These are phyloP conservation scores for Aspergillus luchuensis DNA, from an alignment of 2,329 filamentous ascomycete genomes.

Conservation along the genomic window DNA sequence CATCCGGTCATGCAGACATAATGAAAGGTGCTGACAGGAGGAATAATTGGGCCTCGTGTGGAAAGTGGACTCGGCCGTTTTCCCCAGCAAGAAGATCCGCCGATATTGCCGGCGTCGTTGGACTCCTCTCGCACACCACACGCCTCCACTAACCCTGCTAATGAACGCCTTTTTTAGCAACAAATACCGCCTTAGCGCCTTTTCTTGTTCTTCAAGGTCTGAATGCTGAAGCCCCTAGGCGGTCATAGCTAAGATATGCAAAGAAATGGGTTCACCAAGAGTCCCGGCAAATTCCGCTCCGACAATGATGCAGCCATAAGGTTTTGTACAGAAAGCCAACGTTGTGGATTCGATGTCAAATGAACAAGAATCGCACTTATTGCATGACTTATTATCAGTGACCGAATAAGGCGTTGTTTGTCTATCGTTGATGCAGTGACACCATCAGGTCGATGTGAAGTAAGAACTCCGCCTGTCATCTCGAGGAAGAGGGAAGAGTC, in stretches of 20 bases:
- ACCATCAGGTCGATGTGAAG: too few relatives aligned
- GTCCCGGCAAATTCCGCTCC: not conserved
- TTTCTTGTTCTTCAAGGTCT: not conserved
- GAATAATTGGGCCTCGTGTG: not conserved
- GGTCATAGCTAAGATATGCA: not conserved
- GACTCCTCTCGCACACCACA: not conserved
- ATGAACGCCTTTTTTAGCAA: not conserved
- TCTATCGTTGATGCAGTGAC: too few relatives aligned
- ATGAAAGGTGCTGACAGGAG: not conserved
- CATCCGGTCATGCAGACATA: not conserved
- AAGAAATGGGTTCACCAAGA: not conserved
- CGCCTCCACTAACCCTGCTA: not conserved
- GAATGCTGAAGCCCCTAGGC: not conserved
- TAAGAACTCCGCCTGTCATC: too few relatives aligned
- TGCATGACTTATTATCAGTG: too few relatives aligned
- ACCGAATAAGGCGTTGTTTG: too few relatives aligned
- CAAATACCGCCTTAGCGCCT: not conserved
- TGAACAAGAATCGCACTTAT: too few relatives aligned
- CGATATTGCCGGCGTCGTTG: not conserved
- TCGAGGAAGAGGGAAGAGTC: too few relatives aligned
- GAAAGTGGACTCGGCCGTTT: not conserved
- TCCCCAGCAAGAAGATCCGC: constrained; percentile 3
- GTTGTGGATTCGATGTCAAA: too few relatives aligned
- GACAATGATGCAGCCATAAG: not conserved
- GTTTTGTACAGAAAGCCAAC: too few relatives aligned